Evolutionary conservation across 2,329 filamentous ascomycete genomes (phyloP).

Genomic region (Cytospora schulzeri): DNA sequence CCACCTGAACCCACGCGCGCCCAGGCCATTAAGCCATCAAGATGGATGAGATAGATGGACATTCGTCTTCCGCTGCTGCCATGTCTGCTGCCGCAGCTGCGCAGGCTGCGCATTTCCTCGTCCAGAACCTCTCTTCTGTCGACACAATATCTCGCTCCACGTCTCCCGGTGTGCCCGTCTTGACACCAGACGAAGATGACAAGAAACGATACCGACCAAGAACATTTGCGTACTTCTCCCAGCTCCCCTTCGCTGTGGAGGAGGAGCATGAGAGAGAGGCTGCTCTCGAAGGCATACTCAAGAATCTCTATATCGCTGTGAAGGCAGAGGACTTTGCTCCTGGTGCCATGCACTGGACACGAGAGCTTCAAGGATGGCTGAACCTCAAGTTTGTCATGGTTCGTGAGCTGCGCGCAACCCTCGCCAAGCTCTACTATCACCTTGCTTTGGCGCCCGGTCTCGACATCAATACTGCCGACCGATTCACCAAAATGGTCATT

Average conservation of each 20-base stretch:
- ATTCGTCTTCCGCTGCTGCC: constrained; percentile 35
- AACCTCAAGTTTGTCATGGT: constrained; percentile 97
- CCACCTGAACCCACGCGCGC: background rate
- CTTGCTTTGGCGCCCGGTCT: constrained; percentile 87
- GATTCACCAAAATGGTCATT: constrained; percentile 96
- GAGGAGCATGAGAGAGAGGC: constrained; percentile 74
- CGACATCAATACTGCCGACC: constrained; percentile 78
- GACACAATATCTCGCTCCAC: constrained; percentile 83
- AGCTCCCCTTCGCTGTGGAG: constrained; percentile 88
- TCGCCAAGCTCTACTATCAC: constrained; percentile 93
- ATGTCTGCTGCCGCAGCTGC: constrained; percentile 42
- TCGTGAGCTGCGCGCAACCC: constrained; percentile 75
- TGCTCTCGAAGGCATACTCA: constrained; percentile 84
- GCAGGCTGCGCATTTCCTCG: constrained; percentile 42
- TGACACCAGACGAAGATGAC: constrained; percentile 52
- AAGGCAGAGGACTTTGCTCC: constrained; percentile 92
- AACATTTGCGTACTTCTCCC: constrained; percentile 89
- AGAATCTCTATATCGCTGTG: constrained; percentile 89
- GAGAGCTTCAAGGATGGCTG: constrained; percentile 93
- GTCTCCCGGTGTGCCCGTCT: constrained; percentile 69
- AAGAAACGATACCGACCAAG: constrained; percentile 76
- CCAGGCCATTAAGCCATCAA: constrained; percentile 2
- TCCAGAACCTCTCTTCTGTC: constrained; percentile 46
- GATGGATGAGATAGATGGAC: constrained; percentile 41
- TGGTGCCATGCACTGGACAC: constrained; percentile 93